Evolutionary conservation across 805 yeast genomes (phyloP).

Genomic region (Suhomyces vadensis): DNA sequence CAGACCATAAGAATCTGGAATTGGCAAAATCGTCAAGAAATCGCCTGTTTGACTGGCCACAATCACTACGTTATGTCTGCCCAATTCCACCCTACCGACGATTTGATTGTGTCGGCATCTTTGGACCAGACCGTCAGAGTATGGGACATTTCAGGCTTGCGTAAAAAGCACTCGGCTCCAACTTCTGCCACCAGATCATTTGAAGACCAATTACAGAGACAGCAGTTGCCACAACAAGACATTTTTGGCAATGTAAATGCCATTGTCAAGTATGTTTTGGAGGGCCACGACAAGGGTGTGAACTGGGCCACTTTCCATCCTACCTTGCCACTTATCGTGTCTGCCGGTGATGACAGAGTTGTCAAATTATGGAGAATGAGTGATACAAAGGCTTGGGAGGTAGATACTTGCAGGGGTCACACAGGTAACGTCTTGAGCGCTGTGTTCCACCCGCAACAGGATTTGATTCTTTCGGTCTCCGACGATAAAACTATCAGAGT

Average conservation of each 20-base stretch:
- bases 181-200: slow-evolving; percentile 51
- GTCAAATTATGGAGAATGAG: slow-evolving; percentile 97
- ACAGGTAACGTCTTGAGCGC: slow-evolving; percentile 89
- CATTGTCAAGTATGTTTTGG: slow-evolving; percentile 89
- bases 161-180: slow-evolving; percentile 90
- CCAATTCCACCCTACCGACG: slow-evolving; percentile 94
- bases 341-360: slow-evolving; percentile 95
- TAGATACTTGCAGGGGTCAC: slow-evolving; percentile 97
- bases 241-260: slow-evolving; percentile 94
- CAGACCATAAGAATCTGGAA: slow-evolving; percentile 99
- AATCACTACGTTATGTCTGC: slow-evolving; percentile 98
- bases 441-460: slow-evolving; percentile 90
- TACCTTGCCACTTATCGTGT: slow-evolving; percentile 87
- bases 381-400: slow-evolving; percentile 98
- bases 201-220: slow-evolving; percentile 62
- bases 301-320: slow-evolving; percentile 99
- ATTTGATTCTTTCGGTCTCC: slow-evolving; percentile 86
- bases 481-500: slow-evolving; percentile 96
- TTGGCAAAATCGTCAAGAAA: slow-evolving; percentile 98
- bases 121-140: slow-evolving; percentile 98
- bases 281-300: slow-evolving; percentile 98
- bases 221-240: slow-evolving; percentile 81
- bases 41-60: slow-evolving; percentile 96
- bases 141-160: slow-evolving; percentile 95
- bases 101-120: slow-evolving; percentile 91